A percentile compares a stretch with the other conserved stretches of the same genome.
Evolutionary conservation across 768 basidiomycete genomes (phyloP).

Genomic region (Pleurotus salmoneostramineus): DNA sequence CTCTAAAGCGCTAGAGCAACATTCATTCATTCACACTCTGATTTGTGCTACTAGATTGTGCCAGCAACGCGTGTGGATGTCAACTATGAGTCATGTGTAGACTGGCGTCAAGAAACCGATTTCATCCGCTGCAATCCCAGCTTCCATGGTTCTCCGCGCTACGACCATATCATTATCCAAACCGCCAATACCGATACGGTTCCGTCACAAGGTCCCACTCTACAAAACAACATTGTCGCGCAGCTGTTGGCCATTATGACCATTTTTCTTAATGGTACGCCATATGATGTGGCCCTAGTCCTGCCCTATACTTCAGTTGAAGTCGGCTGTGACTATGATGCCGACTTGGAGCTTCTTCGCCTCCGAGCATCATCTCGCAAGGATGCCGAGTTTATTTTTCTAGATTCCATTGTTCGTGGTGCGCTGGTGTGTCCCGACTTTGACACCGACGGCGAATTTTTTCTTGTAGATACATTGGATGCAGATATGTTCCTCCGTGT

Average conservation of each 20-base stretch:
- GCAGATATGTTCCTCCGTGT: constrained; percentile 23
- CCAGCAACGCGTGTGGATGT: constrained; percentile 15
- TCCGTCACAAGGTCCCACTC: too few species aligned
- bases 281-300: constrained; percentile 16
- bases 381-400: constrained; percentile 18
- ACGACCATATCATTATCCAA: constrained; percentile 23
- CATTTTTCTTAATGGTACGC: neutral
- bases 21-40: neutral
- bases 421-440: constrained; percentile 19
- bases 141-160: constrained; percentile 20
- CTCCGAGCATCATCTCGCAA: constrained; percentile 8
- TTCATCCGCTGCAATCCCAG: constrained; percentile 24
- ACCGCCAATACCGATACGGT: too few species aligned
- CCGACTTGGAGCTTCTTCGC: constrained; percentile 14
- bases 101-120: constrained; percentile 23
- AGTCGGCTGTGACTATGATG: too few species aligned
- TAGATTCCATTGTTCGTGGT: constrained; percentile 23
- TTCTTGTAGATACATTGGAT: constrained; percentile 24
- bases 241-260: constrained; percentile 20
- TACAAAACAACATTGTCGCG: constrained; percentile 15
- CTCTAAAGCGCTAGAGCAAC: neutral
- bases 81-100: constrained; percentile 20
- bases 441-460: constrained; percentile 13
- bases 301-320: too few species aligned
- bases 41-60: neutral